A percentile compares a stretch with the other conserved stretches of the same genome.
phyloP scores from a whole-genome alignment of 352 stramenopile genomes.

The Globisporangium paroecandrum region DNA sequence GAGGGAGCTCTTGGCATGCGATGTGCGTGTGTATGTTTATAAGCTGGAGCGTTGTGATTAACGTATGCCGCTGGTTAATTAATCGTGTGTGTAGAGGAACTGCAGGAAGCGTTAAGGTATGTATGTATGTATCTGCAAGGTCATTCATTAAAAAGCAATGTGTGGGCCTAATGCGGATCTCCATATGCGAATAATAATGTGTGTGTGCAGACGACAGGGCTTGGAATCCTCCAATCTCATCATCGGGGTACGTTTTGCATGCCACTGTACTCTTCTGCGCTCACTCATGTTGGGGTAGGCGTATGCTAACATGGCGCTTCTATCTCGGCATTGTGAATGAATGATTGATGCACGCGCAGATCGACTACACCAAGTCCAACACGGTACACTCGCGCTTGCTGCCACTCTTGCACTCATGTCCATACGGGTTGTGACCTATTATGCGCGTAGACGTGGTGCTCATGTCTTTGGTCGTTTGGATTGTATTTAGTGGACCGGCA shows the following conservation, averaged over 20 bases:
- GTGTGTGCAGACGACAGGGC: constrained; percentile 33
- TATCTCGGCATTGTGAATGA: background rate
- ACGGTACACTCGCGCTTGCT: constrained; percentile 25
- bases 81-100: constrained; percentile 36
- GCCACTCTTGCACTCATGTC: background rate
- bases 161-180: background rate
- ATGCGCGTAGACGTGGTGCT: background rate
- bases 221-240: constrained; percentile 72
- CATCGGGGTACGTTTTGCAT: constrained; percentile 40
- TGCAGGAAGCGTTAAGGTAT: constrained; percentile 59
- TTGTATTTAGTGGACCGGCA: constrained; percentile 54
- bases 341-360: constrained; percentile 21
- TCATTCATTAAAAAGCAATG: background rate
- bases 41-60: background rate
- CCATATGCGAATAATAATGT: background rate
- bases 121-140: background rate
- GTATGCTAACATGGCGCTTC: background rate
- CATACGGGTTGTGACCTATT: background rate
- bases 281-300: background rate
- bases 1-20: background rate
- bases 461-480: background rate
- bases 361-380: constrained; percentile 81
- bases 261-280: background rate
- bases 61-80: background rate
- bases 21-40: constrained; percentile 14